phyloP scores from a whole-genome alignment of 1,284 basidiomycete genomes.

The Caloboletus firmus region DNA sequence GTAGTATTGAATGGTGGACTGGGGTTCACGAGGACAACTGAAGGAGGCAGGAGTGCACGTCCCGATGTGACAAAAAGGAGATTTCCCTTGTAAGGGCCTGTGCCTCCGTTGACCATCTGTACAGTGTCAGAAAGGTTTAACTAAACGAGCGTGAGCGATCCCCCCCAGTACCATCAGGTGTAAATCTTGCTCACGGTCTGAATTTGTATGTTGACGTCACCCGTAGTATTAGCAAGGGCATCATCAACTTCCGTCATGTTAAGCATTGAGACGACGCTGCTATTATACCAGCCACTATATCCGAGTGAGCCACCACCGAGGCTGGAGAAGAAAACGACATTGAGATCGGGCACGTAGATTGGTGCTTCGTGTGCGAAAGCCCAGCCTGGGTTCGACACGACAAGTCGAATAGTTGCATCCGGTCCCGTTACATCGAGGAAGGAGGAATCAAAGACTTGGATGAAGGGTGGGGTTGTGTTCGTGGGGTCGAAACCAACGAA shows the following conservation, averaged over 20 bases:
- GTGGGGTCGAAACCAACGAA: conserved; percentile 48
- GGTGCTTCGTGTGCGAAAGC: conserved; percentile 77
- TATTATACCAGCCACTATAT: conserved; percentile 44
- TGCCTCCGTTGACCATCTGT: conserved; percentile 51
- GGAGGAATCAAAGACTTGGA: conserved; percentile 64
- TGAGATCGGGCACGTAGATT: conserved; percentile 56
- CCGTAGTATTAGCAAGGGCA: conserved; percentile 36
- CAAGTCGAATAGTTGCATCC: conserved; percentile 54
- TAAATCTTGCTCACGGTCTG: conserved; percentile 44
- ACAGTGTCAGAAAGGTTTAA: conserved; percentile 48
- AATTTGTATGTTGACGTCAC: conserved; percentile 53
- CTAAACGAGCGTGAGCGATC: conserved; percentile 25
- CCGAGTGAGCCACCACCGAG: conserved; percentile 46
- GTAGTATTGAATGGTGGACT: conserved; percentile 56
- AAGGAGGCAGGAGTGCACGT: too few species aligned
- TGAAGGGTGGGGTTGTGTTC: conserved; percentile 52
- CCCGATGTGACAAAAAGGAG: too few species aligned
- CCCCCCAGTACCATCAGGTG: neutral
- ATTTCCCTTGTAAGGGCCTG: too few species aligned
- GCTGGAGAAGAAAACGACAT: conserved; percentile 58
- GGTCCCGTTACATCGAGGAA: conserved; percentile 63
- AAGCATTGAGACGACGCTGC: conserved; percentile 47
- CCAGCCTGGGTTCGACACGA: conserved; percentile 57
- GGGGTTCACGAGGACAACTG: too few species aligned
- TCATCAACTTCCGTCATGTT: conserved; percentile 45